Conservation (phyloP, 2,329 filamentous ascomycete genomes). For the Pseudophaeomoniella oleicola region DNA sequence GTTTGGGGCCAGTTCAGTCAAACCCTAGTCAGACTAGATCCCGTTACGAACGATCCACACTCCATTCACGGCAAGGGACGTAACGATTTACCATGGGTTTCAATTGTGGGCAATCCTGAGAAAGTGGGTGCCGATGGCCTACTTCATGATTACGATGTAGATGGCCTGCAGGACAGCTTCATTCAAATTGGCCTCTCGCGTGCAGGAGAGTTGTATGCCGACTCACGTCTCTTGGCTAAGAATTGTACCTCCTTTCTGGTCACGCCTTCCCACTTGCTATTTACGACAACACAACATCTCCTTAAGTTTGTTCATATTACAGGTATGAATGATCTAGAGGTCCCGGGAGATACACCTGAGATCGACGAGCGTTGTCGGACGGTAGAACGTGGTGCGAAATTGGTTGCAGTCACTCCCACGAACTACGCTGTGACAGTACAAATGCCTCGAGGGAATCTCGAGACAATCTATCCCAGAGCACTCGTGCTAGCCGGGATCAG, state of each 20-base stretch:
- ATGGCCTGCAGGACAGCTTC: background rate
- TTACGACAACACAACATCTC: slow-evolving; percentile 83
- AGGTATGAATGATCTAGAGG: slow-evolving; percentile 28
- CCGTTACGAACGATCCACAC: background rate
- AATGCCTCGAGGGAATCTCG: slow-evolving; percentile 89
- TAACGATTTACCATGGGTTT: background rate
- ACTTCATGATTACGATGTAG: background rate
- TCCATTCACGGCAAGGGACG: background rate
- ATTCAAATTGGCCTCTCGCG: background rate
- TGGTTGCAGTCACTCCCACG: slow-evolving; percentile 81
- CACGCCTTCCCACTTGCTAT: slow-evolving; percentile 70
- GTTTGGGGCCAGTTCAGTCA: background rate
- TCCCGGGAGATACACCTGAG: slow-evolving; percentile 79
- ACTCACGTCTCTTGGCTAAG: slow-evolving; percentile 57
- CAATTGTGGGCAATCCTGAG: background rate
- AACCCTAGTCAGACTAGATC: background rate
- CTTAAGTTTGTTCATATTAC: slow-evolving; percentile 86
- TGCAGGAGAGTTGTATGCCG: slow-evolving; percentile 62
- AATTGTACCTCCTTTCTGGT: slow-evolving; percentile 86
- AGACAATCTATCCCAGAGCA: slow-evolving; percentile 85
- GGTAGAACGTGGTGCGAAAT: slow-evolving; percentile 73
- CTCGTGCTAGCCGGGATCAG: slow-evolving; percentile 86
- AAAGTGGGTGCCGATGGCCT: background rate
- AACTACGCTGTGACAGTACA: slow-evolving; percentile 77
- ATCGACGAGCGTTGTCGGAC: slow-evolving; percentile 82